Percentiles rank a stretch among this genome's conserved stretches.
Evolutionary conservation across 495 filamentous ascomycete genomes (phyloP).

Genomic region (Penicillium lividum): DNA sequence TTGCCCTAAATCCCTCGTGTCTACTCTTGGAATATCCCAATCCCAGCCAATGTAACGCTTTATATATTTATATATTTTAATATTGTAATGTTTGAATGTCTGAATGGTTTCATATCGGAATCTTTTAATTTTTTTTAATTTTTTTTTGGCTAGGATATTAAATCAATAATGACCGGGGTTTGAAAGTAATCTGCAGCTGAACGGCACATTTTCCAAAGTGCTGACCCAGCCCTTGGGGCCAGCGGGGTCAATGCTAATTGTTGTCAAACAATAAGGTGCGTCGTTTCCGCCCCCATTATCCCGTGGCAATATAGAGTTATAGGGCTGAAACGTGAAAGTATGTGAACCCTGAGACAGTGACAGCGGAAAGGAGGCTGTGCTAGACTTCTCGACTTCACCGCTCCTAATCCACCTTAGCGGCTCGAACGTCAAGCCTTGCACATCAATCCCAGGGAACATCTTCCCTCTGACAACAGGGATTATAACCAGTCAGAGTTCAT

Average conservation of each 20-base stretch:
- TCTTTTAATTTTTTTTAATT: no score
- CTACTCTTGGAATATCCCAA: background rate
- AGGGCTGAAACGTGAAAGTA: background rate
- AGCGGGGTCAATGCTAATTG: background rate
- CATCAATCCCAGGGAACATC: constrained; percentile 21
- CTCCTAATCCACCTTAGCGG: constrained; percentile 24
- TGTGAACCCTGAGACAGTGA: background rate
- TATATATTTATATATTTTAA: background rate
- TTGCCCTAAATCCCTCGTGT: constrained; percentile 17
- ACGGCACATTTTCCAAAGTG: constrained; percentile 21
- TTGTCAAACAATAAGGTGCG: background rate
- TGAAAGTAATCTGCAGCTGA: constrained; percentile 16
- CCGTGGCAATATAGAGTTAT: background rate
- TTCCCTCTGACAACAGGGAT: constrained; percentile 17
- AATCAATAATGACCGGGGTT: background rate
- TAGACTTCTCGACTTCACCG: constrained; percentile 21
- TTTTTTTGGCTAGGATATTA: background rate
- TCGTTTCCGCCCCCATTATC: background rate
- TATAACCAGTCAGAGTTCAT: constrained; percentile 18
- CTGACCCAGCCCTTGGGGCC: constrained; percentile 14
- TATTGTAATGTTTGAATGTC: no score
- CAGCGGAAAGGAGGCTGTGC: background rate
- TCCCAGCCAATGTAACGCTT: constrained; percentile 20
- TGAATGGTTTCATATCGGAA: no score
- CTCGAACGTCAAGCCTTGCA: constrained; percentile 24